A percentile compares a stretch with the other conserved stretches of the same genome.
Conservation (phyloP, 1,139 yeast species). For the Lipomyces yarrowii region DNA sequence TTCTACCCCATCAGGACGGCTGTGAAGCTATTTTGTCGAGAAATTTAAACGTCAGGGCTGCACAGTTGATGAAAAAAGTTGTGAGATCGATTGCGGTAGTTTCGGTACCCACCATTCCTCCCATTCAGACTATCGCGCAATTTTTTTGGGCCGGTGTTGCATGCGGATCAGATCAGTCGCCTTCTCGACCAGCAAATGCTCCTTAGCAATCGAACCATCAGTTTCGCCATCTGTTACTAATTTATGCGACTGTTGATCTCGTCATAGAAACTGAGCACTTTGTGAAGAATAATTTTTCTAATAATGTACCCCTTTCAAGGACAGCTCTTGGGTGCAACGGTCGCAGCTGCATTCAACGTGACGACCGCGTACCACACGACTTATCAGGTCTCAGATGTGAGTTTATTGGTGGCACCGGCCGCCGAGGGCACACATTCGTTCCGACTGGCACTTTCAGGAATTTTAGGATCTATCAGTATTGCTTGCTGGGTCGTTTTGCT, state of each 20-base stretch:
- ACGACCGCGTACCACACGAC: neutral
- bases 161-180: neutral
- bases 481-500: constrained; percentile 81
- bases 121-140: no score
- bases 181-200: neutral
- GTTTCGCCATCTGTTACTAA: neutral
- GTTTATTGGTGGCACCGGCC: neutral
- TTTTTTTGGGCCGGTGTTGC: neutral
- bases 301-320: neutral
- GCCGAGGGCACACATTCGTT: neutral
- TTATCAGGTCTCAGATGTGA: neutral
- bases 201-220: neutral
- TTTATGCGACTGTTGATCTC: neutral
- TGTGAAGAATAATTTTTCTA: neutral
- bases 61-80: no score
- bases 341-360: neutral
- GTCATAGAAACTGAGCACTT: neutral
- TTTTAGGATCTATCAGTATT: constrained; percentile 29
- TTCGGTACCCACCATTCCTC: no score
- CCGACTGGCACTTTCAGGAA: constrained; percentile 23
- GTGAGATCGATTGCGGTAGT: no score
- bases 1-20: no score
- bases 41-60: no score
- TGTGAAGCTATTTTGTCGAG: no score
- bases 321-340: neutral